These are phyloP conservation scores for Phellopilus nigrolimitatus DNA, from an alignment of 1,284 basidiomycete genomes.

Conservation along the genomic window DNA sequence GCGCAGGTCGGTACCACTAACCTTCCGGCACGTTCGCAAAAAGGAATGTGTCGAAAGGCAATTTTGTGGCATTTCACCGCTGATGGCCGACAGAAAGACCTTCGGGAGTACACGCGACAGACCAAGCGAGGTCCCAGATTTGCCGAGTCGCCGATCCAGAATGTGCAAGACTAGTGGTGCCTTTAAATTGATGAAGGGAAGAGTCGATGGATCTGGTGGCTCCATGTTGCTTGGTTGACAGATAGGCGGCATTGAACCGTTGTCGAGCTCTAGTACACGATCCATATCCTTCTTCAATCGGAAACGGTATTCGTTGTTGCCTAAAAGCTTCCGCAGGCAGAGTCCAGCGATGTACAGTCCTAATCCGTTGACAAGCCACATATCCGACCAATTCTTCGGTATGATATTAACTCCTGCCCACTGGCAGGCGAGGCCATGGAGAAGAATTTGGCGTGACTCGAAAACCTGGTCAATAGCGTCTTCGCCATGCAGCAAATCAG, in stretches of 20 bases:
- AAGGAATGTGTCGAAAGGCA: conserved; percentile 88
- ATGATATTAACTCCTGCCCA: conserved; percentile 98
- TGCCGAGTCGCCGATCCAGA: conserved; percentile 88
- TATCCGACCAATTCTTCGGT: conserved; percentile 91
- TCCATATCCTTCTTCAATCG: conserved; percentile 96
- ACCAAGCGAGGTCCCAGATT: conserved; percentile 92
- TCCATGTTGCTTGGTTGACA: conserved; percentile 85
- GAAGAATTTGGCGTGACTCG: conserved; percentile 83
- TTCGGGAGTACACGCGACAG: conserved; percentile 94
- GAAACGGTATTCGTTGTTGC: conserved; percentile 97
- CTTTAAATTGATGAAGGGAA: conserved; percentile 93
- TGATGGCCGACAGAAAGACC: conserved; percentile 90
- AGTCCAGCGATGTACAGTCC: conserved; percentile 88
- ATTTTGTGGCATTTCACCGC: conserved; percentile 85
- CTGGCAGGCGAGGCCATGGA: conserved; percentile 89
- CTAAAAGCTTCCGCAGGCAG: conserved; percentile 84
- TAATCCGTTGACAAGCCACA: conserved; percentile 94
- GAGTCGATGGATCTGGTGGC: conserved; percentile 71
- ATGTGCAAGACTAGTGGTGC: conserved; percentile 94
- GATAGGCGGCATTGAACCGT: conserved; percentile 87
- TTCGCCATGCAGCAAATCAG: conserved; percentile 83
- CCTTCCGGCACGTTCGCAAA: conserved; percentile 88
- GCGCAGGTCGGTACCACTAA: conserved; percentile 86
- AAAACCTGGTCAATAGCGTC: conserved; percentile 92
- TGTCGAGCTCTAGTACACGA: conserved; percentile 85